Evolutionary conservation across 2,329 filamentous ascomycete genomes (phyloP).

Genomic region (Talaromyces marneffei): DNA sequence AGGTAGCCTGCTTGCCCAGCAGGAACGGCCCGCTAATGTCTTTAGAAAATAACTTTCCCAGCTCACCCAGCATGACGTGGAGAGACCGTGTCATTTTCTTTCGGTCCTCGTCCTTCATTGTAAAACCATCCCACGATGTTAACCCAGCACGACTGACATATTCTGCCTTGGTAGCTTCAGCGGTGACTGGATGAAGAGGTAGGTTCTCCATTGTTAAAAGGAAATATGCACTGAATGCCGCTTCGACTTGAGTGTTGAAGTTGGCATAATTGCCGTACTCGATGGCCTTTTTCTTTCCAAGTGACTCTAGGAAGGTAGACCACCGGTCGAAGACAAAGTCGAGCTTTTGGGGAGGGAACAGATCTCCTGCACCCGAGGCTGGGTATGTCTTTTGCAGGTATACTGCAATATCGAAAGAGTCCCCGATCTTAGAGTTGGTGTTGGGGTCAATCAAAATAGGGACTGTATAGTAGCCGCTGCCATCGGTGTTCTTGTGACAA

Average conservation of each 20-base stretch:
- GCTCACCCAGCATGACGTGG: constrained; percentile 34
- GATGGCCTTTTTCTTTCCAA: constrained; percentile 28
- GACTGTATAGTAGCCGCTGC: constrained; percentile 55
- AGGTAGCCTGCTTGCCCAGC: constrained; percentile 41
- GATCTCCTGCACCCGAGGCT: constrained; percentile 36
- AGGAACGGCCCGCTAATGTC: constrained; percentile 46
- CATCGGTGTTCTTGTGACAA: constrained; percentile 52
- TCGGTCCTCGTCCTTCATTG: constrained; percentile 36
- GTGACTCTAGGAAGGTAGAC: constrained; percentile 30
- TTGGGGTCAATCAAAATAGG: constrained; percentile 50
- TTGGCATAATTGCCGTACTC: constrained; percentile 37
- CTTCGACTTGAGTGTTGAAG: constrained; percentile 54
- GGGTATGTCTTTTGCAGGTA: constrained; percentile 54
- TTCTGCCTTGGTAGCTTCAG: constrained; percentile 41
- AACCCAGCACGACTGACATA: constrained; percentile 46
- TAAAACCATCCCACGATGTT: constrained; percentile 36
- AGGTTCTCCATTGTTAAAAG: constrained; percentile 39
- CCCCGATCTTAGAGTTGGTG: constrained; percentile 46
- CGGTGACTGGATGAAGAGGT: constrained; percentile 49
- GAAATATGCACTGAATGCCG: constrained; percentile 46
- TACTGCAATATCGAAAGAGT: constrained; percentile 61
- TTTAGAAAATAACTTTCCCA: constrained; percentile 39
- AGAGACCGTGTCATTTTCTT: constrained; percentile 38
- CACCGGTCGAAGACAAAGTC: constrained; percentile 29
- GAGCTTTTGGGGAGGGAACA: constrained; percentile 45